Evolutionary conservation across 108 stramenopile genomes (phyloP).

Genomic region (Fistulifera pelliculosa): DNA sequence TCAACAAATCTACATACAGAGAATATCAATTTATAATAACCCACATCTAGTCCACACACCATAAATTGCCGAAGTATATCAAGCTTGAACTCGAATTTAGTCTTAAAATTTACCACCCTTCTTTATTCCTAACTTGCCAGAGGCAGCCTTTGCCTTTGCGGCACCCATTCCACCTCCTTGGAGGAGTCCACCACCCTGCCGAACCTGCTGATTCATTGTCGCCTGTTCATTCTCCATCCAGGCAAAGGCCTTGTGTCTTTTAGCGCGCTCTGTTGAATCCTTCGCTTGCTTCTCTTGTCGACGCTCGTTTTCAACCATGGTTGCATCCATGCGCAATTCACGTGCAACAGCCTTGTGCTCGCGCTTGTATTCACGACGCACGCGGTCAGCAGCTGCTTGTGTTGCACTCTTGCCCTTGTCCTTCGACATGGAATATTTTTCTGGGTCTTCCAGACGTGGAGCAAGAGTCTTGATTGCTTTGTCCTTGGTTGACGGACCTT

Average conservation of each 20-base stretch:
- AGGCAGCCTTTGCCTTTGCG: slow-evolving; percentile 59
- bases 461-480: slow-evolving; percentile 70
- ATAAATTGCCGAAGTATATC: no score
- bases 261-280: slow-evolving; percentile 53
- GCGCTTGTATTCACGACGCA: slow-evolving; percentile 88
- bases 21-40: no score
- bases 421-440: slow-evolving; percentile 77
- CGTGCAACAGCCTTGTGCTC: slow-evolving; percentile 92
- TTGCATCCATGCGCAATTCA: slow-evolving; percentile 80
- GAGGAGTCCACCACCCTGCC: slow-evolving; percentile 71
- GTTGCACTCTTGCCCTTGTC: slow-evolving; percentile 82
- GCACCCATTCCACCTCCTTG: slow-evolving; percentile 80
- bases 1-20: no score
- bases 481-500: slow-evolving; percentile 19
- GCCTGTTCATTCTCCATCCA: slow-evolving; percentile 90
- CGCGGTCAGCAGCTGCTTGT: slow-evolving; percentile 77
- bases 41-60: no score
- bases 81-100: no score
- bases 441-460: slow-evolving; percentile 85
- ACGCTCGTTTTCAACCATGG: slow-evolving; percentile 75
- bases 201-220: slow-evolving; percentile 87
- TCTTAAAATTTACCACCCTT: slow-evolving; percentile 80
- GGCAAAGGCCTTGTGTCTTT: slow-evolving; percentile 80
- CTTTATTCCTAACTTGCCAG: slow-evolving; percentile 79
- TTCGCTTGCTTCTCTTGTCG: slow-evolving; percentile 51